A percentile compares a stretch with the other conserved stretches of the same genome.
Conservation (phyloP, 2,329 filamentous ascomycete genomes). For the Boeremia lycopersici region DNA sequence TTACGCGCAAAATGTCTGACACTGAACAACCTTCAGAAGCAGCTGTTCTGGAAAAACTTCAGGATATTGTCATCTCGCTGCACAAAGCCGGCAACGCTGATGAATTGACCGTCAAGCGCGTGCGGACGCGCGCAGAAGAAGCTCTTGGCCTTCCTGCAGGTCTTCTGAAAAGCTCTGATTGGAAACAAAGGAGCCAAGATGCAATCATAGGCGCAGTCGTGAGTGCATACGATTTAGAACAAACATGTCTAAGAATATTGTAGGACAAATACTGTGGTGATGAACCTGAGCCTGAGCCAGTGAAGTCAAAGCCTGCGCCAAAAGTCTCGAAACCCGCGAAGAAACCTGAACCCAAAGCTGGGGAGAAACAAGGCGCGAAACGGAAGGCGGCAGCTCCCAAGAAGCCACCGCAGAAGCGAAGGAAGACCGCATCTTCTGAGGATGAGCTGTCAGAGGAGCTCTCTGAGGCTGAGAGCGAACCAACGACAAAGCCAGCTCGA, state of each 20-base stretch:
- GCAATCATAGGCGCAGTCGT: constrained; percentile 40
- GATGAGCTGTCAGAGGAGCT: constrained; percentile 36
- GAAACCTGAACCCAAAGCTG: constrained; percentile 22
- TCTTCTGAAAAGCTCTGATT: constrained; percentile 61
- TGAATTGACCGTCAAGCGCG: constrained; percentile 63
- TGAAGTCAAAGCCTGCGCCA: constrained; percentile 21
- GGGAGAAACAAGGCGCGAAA: constrained; percentile 39
- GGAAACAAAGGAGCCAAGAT: constrained; percentile 60
- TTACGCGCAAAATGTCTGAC: constrained; percentile 40
- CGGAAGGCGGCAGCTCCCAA: constrained; percentile 35
- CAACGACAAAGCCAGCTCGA: constrained; percentile 30
- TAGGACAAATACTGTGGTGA: constrained; percentile 40
- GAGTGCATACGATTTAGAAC: constrained; percentile 7
- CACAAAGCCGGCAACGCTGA: constrained; percentile 53
- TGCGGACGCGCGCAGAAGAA: constrained; percentile 60
- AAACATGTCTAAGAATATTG: constrained; percentile 3
- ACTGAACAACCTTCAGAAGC: constrained; percentile 44
- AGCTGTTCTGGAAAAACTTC: constrained; percentile 49
- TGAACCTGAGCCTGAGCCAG: constrained; percentile 29
- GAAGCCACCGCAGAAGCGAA: constrained; percentile 41
- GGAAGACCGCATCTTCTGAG: constrained; percentile 37
- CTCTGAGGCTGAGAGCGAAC: constrained; percentile 37
- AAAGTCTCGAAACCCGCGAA: constrained; percentile 13
- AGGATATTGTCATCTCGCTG: constrained; percentile 48
- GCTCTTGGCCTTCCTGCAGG: constrained; percentile 58